Conservation (phyloP, 2,329 filamentous ascomycete genomes). For the Neospermospora avenae region DNA sequence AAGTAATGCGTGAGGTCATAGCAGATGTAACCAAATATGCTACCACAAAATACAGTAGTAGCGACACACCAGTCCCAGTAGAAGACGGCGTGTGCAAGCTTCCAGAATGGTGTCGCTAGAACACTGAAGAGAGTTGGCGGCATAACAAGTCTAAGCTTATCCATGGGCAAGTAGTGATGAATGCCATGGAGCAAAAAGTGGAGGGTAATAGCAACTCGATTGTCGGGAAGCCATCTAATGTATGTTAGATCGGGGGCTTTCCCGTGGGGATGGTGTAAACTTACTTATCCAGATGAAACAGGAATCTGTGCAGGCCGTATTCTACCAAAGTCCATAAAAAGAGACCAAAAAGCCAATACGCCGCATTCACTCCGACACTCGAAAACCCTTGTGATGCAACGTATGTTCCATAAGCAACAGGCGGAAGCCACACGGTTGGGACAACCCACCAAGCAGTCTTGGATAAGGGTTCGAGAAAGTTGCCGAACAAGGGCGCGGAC, state of each 20-base stretch:
- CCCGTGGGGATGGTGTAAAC: constrained; percentile 35
- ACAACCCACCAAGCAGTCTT: constrained; percentile 94
- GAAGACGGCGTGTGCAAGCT: constrained; percentile 79
- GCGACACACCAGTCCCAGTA: constrained; percentile 82
- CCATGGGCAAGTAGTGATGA: constrained; percentile 99
- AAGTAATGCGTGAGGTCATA: constrained; percentile 99
- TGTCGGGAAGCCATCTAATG: constrained; percentile 79
- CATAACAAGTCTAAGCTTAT: constrained; percentile 96
- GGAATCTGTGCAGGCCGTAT: constrained; percentile 81
- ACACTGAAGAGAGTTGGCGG: constrained; percentile 82
- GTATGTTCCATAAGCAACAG: constrained; percentile 68
- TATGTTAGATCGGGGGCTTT: constrained; percentile 30
- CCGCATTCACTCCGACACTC: constrained; percentile 44
- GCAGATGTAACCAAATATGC: constrained; percentile 91
- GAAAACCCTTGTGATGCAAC: constrained; percentile 61
- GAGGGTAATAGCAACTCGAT: constrained; percentile 76
- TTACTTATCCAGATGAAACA: constrained; percentile 93
- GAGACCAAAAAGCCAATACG: constrained; percentile 69
- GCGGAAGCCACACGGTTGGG: constrained; percentile 81
- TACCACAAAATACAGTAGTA: constrained; percentile 77
- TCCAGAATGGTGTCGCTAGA: constrained; percentile 88
- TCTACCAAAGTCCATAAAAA: constrained; percentile 87
- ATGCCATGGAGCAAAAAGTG: constrained; percentile 97
- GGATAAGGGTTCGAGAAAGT: constrained; percentile 96
- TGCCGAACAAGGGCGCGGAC: constrained; percentile 92